Percentiles rank a stretch among this genome's conserved stretches.
Conservation (phyloP, 2,329 filamentous ascomycete genomes). For the Apiospora saccharicola region DNA sequence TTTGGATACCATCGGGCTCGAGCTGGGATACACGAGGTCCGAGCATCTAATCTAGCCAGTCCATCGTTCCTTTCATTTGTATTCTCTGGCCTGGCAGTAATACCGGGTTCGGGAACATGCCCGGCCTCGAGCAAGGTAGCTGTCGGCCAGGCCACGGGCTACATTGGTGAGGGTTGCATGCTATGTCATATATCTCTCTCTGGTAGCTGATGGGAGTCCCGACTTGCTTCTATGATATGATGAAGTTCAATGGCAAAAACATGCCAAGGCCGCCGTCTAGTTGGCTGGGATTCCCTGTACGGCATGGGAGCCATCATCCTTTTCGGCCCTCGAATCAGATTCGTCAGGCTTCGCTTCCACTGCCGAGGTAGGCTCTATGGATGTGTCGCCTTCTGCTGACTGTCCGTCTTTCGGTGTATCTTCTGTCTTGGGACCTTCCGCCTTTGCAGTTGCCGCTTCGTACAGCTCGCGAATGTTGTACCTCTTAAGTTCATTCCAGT, state of each 20-base stretch:
- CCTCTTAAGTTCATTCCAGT: conserved; percentile 77
- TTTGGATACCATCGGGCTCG: neutral
- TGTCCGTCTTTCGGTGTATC: neutral
- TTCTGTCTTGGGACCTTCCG: conserved; percentile 28
- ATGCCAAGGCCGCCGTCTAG: neutral
- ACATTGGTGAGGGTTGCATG: neutral
- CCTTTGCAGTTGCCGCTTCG: conserved; percentile 42
- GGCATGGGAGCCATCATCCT: neutral
- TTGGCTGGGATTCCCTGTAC: neutral
- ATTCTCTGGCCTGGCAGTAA: neutral
- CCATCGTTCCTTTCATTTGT: neutral
- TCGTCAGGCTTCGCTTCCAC: conserved; percentile 4
- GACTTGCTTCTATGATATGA: neutral
- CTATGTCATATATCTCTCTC: neutral
- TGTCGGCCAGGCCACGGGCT: neutral
- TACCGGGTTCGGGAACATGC: neutral
- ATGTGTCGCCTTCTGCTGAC: neutral
- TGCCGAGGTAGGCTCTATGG: neutral
- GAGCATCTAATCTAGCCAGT: neutral
- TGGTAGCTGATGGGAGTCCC: neutral
- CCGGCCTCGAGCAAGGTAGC: neutral
- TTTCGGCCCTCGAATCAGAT: neutral
- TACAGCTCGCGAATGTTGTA: conserved; percentile 83
- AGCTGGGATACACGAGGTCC: neutral
- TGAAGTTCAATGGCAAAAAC: neutral